Conservation (phyloP, 805 yeast species). For the Metschnikowia noctiluminum region DNA sequence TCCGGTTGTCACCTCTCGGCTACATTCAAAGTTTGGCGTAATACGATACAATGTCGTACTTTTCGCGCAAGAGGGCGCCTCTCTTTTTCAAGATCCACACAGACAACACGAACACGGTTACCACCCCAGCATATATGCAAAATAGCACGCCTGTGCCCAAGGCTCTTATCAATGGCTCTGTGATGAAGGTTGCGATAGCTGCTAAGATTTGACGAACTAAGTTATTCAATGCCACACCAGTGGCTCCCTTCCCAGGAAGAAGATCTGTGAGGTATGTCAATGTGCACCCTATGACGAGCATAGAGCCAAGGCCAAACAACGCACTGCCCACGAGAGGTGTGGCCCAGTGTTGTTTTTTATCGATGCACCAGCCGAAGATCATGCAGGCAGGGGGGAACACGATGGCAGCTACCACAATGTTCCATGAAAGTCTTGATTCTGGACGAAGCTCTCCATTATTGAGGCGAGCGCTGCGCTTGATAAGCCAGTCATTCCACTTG, state of each 20-base stretch:
- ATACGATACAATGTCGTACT: conserved; percentile 53
- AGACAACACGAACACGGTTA: conserved; percentile 40
- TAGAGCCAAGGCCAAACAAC: conserved; percentile 74
- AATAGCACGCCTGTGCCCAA: conserved; percentile 71
- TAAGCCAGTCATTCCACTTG: conserved; percentile 65
- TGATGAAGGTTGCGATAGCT: conserved; percentile 69
- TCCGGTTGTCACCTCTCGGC: too few relatives aligned
- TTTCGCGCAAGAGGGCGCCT: conserved; percentile 63
- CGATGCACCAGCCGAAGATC: conserved; percentile 80
- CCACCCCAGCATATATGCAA: conserved; percentile 61
- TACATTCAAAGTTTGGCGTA: conserved; percentile 44
- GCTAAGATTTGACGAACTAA: conserved; percentile 71
- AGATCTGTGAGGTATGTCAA: conserved; percentile 80
- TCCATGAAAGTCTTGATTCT: conserved; percentile 76
- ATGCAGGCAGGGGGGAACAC: conserved; percentile 62
- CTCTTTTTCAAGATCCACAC: conserved; percentile 47
- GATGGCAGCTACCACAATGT: conserved; percentile 61
- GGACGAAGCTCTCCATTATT: conserved; percentile 69
- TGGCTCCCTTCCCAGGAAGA: conserved; percentile 83
- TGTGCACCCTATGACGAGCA: conserved; percentile 80
- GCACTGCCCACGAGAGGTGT: conserved; percentile 81
- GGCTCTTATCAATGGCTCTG: conserved; percentile 66
- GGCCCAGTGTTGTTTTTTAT: conserved; percentile 66
- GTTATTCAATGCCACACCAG: conserved; percentile 83
- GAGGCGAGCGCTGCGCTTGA: conserved; percentile 47